Conservation (phyloP, 2,329 filamentous ascomycete species). For the Orbilia blumenaviensis region DNA sequence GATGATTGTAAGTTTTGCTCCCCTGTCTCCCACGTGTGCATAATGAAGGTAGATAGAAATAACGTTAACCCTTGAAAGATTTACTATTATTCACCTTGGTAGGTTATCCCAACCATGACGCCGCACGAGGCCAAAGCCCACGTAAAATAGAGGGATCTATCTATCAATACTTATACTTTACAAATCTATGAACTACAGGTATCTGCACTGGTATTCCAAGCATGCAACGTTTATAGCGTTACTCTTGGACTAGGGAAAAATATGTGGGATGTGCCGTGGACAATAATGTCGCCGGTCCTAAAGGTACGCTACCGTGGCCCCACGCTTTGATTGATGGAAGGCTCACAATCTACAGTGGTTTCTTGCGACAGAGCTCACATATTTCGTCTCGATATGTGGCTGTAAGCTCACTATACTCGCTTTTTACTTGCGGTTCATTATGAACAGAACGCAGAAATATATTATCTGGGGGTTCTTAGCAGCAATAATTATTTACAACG, state of each 20-base stretch:
- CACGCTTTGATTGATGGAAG: neutral
- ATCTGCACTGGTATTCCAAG: constrained; percentile 38
- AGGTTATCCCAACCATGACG: neutral
- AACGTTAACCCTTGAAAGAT: constrained; percentile 30
- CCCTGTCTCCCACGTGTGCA: neutral
- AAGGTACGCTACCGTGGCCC: neutral
- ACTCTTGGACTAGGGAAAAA: constrained; percentile 37
- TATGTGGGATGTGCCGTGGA: constrained; percentile 50
- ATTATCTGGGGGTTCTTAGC: constrained; percentile 42
- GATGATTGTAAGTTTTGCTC: constrained; percentile 38
- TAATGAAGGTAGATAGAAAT: neutral
- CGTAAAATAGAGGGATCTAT: no score
- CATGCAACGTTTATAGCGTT: constrained; percentile 38
- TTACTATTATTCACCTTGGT: constrained; percentile 45
- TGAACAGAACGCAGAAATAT: constrained; percentile 46
- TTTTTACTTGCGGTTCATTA: constrained; percentile 47
- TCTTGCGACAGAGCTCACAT: constrained; percentile 43
- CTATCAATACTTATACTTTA: neutral
- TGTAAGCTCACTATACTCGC: constrained; percentile 51
- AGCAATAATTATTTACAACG: constrained; percentile 41
- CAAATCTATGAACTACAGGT: neutral
- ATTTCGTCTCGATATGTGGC: constrained; percentile 45
- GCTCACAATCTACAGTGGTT: constrained; percentile 25
- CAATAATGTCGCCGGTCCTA: constrained; percentile 39
- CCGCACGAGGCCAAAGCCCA: no score